A percentile compares a stretch with the other conserved stretches of the same genome.
phyloP scores from a whole-genome alignment of 148 eudicot species.

The Talinum fruticosum region DNA sequence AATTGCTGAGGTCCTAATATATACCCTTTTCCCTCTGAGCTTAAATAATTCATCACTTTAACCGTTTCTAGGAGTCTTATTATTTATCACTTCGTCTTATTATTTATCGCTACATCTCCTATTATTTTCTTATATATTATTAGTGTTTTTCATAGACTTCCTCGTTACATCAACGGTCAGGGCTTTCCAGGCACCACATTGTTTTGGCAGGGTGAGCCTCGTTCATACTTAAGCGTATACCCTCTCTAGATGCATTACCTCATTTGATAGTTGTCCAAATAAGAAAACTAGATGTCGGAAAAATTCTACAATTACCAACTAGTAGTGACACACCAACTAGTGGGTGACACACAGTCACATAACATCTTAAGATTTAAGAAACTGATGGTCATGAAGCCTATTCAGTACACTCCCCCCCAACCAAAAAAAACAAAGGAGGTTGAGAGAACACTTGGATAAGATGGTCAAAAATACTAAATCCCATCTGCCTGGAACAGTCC shows the following conservation, averaged over 20 bases:
- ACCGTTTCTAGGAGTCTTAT: not conserved
- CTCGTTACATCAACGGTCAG: not conserved
- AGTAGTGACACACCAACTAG: not conserved
- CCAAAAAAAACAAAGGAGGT: too few relatives aligned
- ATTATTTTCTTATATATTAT: not conserved
- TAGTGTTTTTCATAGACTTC: not conserved
- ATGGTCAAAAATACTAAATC: not conserved
- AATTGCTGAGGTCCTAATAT: not conserved
- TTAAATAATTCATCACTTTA: not conserved
- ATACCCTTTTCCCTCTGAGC: not conserved
- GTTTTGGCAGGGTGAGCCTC: not conserved
- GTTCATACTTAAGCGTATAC: not conserved
- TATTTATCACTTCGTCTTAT: not conserved
- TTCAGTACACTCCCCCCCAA: not conserved
- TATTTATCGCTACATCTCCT: not conserved
- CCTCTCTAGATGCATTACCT: too few relatives aligned
- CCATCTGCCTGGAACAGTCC: not conserved
- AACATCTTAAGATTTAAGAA: too few relatives aligned
- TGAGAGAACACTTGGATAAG: not conserved
- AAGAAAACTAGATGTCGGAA: not conserved
- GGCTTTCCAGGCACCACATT: not conserved
- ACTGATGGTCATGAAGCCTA: not conserved
- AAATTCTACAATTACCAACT: not conserved
- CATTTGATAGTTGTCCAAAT: not conserved
- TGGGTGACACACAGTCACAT: not conserved